Evolutionary conservation across 345 rosid species (phyloP).

Genomic region (Garcia nutans): DNA sequence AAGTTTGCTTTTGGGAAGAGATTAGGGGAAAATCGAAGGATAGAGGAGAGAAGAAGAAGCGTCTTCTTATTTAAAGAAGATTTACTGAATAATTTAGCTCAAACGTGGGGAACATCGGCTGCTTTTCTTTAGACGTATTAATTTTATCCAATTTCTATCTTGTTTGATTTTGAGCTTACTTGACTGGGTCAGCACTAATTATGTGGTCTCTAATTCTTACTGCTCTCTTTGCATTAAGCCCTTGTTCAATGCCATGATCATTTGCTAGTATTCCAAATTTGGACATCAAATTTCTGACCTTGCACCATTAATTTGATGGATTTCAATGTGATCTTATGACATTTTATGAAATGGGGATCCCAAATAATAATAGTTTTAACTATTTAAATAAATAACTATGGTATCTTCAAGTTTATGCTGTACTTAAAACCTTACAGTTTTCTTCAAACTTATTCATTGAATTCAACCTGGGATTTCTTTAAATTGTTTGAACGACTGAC

Average conservation of each 20-base stretch:
- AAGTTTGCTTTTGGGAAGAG: neutral
- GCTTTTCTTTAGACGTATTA: neutral
- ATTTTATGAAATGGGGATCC: neutral
- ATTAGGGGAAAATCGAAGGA: neutral
- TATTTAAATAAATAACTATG: no score
- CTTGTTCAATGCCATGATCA: neutral
- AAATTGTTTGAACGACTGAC: neutral
- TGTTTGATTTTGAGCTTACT: neutral
- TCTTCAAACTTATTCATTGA: neutral
- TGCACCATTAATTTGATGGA: neutral
- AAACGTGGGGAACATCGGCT: neutral
- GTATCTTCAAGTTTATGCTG: neutral
- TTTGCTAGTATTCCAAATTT: neutral
- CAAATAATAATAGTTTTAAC: neutral
- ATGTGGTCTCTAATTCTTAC: neutral
- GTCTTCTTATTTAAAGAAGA: neutral
- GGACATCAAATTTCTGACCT: neutral
- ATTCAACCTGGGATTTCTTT: neutral
- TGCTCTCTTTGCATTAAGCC: no score
- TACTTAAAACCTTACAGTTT: neutral
- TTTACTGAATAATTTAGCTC: neutral
- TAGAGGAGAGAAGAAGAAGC: neutral
- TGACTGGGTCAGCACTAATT: neutral
- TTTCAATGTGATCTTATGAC: neutral
- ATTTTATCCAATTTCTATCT: neutral